Conservation (phyloP, 768 basidiomycete genomes). For the Kwoniella sp. region DNA sequence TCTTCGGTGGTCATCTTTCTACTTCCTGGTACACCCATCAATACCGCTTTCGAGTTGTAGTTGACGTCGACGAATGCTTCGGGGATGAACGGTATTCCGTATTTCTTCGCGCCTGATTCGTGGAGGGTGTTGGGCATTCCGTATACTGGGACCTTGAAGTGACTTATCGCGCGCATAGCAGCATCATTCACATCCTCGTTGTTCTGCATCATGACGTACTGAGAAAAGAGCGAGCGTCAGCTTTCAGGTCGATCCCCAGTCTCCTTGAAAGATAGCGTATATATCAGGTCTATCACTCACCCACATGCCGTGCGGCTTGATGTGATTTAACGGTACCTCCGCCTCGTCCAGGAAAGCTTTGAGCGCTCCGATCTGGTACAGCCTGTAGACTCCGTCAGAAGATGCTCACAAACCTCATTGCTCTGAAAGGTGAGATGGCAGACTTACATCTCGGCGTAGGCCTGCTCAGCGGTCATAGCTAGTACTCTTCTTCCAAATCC, state of each 20-base stretch:
- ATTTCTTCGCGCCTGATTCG: conserved; percentile 63
- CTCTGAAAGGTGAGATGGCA: too few species aligned
- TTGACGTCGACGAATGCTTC: conserved; percentile 64
- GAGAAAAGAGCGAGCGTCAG: conserved; percentile 61
- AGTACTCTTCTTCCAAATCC: conserved; percentile 71
- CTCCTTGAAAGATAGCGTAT: neutral
- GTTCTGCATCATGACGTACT: conserved; percentile 65
- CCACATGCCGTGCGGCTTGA: conserved; percentile 57
- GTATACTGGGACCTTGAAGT: conserved; percentile 63
- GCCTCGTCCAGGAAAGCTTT: conserved; percentile 64
- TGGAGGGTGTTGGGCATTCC: conserved; percentile 69
- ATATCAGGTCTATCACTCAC: conserved; percentile 24
- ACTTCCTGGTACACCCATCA: conserved; percentile 39
- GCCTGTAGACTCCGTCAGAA: conserved; percentile 57
- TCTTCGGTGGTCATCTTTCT: conserved; percentile 29
- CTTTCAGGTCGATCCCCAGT: too few species aligned
- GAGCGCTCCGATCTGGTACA: conserved; percentile 71
- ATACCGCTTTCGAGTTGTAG: conserved; percentile 58
- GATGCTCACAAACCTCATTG: neutral
- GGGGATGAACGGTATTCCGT: conserved; percentile 66
- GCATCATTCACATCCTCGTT: conserved; percentile 64
- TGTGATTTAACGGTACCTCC: conserved; percentile 62
- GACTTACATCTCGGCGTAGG: conserved; percentile 57
- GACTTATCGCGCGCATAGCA: conserved; percentile 62
- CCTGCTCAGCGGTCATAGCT: conserved; percentile 60